Percentiles rank a stretch among this genome's conserved stretches.
Conservation (phyloP, 768 basidiomycete genomes). For the Russula sp. region DNA sequence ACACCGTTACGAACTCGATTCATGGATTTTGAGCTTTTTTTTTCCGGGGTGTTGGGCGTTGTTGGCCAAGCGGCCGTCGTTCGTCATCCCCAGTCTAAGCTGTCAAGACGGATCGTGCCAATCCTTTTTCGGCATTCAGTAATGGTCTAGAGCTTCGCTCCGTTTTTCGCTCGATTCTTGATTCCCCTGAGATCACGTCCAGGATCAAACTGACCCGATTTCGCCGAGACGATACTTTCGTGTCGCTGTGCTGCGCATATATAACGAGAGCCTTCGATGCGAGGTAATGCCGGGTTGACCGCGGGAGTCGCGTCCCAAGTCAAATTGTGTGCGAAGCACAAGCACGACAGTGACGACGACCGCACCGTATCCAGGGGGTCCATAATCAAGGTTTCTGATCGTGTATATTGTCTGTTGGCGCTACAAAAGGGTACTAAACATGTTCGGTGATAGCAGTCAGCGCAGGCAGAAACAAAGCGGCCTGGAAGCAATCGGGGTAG, state of each 20-base stretch:
- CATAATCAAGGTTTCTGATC: conserved; percentile 13
- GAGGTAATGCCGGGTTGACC: not conserved
- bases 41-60: not conserved
- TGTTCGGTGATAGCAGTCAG: conserved; percentile 16
- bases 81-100: not conserved
- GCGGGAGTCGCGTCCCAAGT: not conserved
- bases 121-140: not conserved
- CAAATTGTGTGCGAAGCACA: not conserved
- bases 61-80: not conserved
- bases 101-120: not conserved
- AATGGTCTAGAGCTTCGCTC: not conserved
- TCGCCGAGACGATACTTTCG: not conserved
- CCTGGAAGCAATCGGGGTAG: conserved; percentile 3
- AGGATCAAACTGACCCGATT: not conserved
- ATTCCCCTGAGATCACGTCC: not conserved
- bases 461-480: conserved; percentile 15
- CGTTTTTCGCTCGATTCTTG: not conserved
- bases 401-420: conserved; percentile 15
- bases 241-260: not conserved
- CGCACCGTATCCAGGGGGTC: not conserved
- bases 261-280: not conserved
- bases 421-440: conserved; percentile 18
- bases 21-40: not conserved
- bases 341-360: not conserved
- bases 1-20: not conserved